Base-by-base conservation (phyloP, 148 eudicot genomes). In the Rhododendron mucronatum region DNA sequence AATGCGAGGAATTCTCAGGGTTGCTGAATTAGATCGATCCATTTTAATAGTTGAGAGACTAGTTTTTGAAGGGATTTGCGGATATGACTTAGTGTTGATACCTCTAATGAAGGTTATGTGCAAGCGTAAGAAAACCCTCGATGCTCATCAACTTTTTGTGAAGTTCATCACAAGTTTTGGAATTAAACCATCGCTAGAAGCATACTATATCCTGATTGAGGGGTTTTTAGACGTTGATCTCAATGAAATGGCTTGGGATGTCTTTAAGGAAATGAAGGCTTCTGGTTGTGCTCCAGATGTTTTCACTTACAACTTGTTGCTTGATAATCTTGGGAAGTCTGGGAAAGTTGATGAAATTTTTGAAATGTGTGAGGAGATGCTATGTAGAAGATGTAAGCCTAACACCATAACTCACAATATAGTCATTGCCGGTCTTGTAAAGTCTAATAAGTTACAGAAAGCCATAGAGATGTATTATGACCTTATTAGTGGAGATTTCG, bases 401-500 rank as follows among this genome's bases (percentile, higher is more conserved):
- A 90, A 85, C 88, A 87, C 93, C 33, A 91, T 94, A 65, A 94
- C 98, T 65, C 95, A 94, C 86, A 97, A 97, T 88, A 92, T 97
- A 55, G 91, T 97, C 41, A 94, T 97, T 79, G 92, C 95, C 33
- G 93, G 98, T 84, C 98, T 97, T 88, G 98, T 90, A 48, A 97
- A 91, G 85, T 94, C 91, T 69, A 87, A 91, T 85, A 85, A 90
- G 69, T 79, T 97, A 76, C 94, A 94, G 79, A 90, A 91, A 81
- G 99, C 99, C 61, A 73, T 95, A 57, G 95, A 94, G 91, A 79
- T 93, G 79, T 97, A 94, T 86, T 97, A 93, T 83, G 92, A 91
- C 86, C 96, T 97, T 83, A 84, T 97, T 18, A 94, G 98, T 85
- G 90, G 92, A 57, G 99, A 90, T 84, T 97, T 97, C 86, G 86